A percentile compares a stretch with the other conserved stretches of the same genome.
Conservation (phyloP, 805 yeast species). For the Candida suzukii region DNA sequence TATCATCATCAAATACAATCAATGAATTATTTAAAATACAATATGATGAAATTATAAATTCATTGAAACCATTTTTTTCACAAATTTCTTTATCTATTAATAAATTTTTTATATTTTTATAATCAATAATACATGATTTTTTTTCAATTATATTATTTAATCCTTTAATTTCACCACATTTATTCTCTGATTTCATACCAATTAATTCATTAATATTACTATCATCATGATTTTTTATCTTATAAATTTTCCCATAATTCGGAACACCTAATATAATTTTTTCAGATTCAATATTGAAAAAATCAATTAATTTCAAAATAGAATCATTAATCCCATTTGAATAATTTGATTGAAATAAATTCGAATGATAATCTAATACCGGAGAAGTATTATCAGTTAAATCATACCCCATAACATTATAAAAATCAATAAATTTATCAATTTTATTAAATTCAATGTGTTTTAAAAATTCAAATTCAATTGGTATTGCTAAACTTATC, state of each 20-base stretch:
- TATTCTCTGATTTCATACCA: constrained; percentile 6
- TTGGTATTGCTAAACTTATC: constrained; percentile 75
- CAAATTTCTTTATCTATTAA: background rate
- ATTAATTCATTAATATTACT: background rate
- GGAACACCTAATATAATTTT: constrained; percentile 85
- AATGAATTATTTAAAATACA: constrained; percentile 32
- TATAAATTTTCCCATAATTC: constrained; percentile 53
- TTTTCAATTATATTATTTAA: constrained; percentile 6
- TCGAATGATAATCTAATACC: constrained; percentile 60
- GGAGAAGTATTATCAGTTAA: constrained; percentile 73
- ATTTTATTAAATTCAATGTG: constrained; percentile 43
- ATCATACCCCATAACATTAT: constrained; percentile 93
- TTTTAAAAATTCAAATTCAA: constrained; percentile 38
- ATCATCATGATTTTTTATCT: background rate
- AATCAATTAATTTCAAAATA: constrained; percentile 26
- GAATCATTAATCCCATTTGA: constrained; percentile 34
- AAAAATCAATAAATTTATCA: constrained; percentile 52
- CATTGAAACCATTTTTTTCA: constrained; percentile 44
- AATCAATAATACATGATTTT: constrained; percentile 16
- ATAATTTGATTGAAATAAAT: constrained; percentile 32
- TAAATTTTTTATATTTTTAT: constrained; percentile 3
- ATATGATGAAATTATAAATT: constrained; percentile 44
- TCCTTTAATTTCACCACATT: no score
- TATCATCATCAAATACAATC: constrained; percentile 60
- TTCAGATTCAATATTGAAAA: constrained; percentile 17